These are phyloP conservation scores for Alternaria hordeiaustralica DNA, from an alignment of 2,329 filamentous ascomycete genomes.

Conservation along the genomic window DNA sequence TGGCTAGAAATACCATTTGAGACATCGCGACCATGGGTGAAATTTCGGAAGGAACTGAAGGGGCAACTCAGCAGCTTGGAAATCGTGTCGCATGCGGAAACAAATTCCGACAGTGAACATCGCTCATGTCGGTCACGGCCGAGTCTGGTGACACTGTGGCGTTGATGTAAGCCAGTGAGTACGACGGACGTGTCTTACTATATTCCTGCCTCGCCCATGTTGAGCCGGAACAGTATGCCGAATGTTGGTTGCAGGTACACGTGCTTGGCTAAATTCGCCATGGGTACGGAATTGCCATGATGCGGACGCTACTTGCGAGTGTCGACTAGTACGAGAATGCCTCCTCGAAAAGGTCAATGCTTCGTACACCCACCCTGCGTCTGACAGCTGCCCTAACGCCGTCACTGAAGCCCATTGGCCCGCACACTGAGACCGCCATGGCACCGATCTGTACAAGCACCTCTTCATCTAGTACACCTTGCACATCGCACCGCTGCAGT, in stretches of 20 bases:
- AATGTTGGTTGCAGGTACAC: neutral
- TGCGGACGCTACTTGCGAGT: neutral
- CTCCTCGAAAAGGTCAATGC: slow-evolving; percentile 77
- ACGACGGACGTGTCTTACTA: neutral
- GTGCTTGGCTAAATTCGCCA: neutral
- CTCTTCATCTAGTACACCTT: slow-evolving; percentile 76
- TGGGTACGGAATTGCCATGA: neutral
- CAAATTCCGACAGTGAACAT: neutral
- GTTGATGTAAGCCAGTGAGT: neutral
- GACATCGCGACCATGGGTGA: neutral
- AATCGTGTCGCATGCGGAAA: neutral
- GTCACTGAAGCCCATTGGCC: slow-evolving; percentile 72
- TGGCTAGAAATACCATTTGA: neutral
- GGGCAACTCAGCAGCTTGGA: neutral
- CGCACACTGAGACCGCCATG: slow-evolving; percentile 83
- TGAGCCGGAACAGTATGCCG: neutral
- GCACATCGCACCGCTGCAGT: slow-evolving; percentile 79
- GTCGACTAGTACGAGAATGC: slow-evolving; percentile 65
- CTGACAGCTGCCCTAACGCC: slow-evolving; percentile 72
- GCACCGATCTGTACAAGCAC: slow-evolving; percentile 79
- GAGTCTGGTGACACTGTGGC: neutral
- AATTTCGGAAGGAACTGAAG: neutral
- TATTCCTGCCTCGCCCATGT: neutral
- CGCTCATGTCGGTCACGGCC: neutral
- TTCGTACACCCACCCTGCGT: slow-evolving; percentile 64